These are phyloP conservation scores for Coniochaeta ligniaria DNA, from an alignment of 2,329 filamentous ascomycete genomes.

Conservation along the genomic window DNA sequence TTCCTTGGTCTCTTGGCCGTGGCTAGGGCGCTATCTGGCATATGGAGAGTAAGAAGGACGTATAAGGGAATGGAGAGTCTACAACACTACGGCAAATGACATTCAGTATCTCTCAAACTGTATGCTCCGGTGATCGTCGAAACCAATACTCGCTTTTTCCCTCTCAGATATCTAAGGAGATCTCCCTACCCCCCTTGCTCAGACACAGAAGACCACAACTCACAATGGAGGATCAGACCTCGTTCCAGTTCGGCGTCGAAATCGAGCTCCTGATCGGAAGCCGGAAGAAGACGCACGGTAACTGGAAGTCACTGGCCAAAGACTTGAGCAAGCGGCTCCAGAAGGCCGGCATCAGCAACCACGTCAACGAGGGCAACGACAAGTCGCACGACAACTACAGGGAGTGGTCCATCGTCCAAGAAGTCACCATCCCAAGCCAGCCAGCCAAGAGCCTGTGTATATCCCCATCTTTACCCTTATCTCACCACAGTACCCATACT, in stretches of 20 bases:
- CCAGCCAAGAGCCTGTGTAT: constrained; percentile 23
- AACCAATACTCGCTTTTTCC: too few species aligned
- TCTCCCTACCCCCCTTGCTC: too few species aligned
- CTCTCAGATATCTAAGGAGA: too few species aligned
- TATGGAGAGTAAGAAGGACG: too few species aligned
- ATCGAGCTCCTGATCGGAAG: constrained; percentile 27
- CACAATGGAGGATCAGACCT: constrained; percentile 4
- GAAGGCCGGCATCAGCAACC: constrained; percentile 24
- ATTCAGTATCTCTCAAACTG: too few species aligned
- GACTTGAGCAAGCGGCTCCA: constrained; percentile 23
- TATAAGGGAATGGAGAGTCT: neutral
- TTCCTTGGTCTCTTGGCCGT: too few species aligned
- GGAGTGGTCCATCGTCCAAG: constrained; percentile 28
- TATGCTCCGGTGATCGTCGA: too few species aligned
- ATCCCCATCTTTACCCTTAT: neutral
- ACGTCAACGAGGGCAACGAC: constrained; percentile 21
- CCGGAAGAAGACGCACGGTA: constrained; percentile 21
- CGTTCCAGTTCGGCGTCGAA: constrained; percentile 27
- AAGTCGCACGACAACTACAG: constrained; percentile 22
- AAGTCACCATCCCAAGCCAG: constrained; percentile 26
- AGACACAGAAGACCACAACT: too few species aligned
- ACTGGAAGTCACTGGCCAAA: constrained; percentile 25
- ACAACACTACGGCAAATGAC: too few species aligned
- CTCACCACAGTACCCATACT: neutral
- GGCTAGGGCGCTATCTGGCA: too few species aligned